Base-by-base conservation (phyloP, 805 yeast species). In the Starmerella vaccinii region DNA sequence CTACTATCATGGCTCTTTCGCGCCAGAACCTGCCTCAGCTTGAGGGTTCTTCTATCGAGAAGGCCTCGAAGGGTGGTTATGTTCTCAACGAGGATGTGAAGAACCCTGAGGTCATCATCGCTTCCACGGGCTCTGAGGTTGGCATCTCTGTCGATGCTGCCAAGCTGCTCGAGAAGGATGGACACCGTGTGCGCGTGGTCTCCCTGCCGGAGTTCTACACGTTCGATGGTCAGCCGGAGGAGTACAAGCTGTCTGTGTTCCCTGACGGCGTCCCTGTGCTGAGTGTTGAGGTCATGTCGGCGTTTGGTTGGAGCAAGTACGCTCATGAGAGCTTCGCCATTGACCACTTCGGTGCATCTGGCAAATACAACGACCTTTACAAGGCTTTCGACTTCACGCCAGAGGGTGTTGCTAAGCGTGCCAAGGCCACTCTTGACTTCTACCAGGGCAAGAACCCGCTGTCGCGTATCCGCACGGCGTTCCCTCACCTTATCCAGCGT, bases 241-340 rank as follows among this genome's bases (percentile, higher is more conserved):
- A 82, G 64, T 92, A 92, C 77, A 76, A 74, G 72, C 76, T 85
- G 64, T 75, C 86, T 51, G 94, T 92, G 56, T 76, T 92, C 71
- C 98, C 98, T 67, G 94, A 89, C 68, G 94, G 92, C 64, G 80
- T 84, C 50, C 97, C 97, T 69, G 81, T 86, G 66, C 59, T 92
- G 71, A 86, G 96, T 51, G 85, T 90, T 59, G 98, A 92, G 79
- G 97, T 88, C 48, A 76, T 87, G 80, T 71, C 95, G 51, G 80
- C 95, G 49, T 74, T 77, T 62, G 96, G 96, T 52, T 92, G 98
- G 98, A 75, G 82, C 63, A 84, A 81, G 71, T 92, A 88, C 76
- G 79, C 97, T 53, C 98, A 92, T 74, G 94, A 84, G 76, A 95
- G 88, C 71, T 86, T 90, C 64, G 96, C 97, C 72, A 76, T 92